Percentiles rank a stretch among this genome's conserved stretches.
These are phyloP conservation scores for Aspergillus eucalypticola DNA, from an alignment of 2,329 filamentous ascomycete genomes.

Conservation along the genomic window DNA sequence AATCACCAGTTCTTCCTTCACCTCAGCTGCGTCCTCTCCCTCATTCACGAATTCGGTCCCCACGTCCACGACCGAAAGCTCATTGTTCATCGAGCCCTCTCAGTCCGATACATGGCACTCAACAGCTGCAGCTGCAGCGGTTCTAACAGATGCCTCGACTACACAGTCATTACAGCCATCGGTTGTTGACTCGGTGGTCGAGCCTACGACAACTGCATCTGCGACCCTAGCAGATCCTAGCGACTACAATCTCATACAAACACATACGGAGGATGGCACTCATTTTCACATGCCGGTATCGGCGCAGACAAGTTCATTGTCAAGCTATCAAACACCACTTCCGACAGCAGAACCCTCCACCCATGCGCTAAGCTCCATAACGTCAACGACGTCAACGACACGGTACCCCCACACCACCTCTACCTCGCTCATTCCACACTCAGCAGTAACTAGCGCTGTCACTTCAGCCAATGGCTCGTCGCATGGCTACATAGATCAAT, in stretches of 20 bases:
- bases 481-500: not conserved
- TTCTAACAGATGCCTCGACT: not conserved
- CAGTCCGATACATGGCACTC: not conserved
- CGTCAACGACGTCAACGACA: not conserved
- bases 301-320: not conserved
- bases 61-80: not conserved
- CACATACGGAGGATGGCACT: not conserved
- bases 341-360: not conserved
- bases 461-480: slow-evolving; percentile 6
- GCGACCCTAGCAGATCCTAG: not conserved
- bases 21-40: slow-evolving; percentile 5
- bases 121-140: not conserved
- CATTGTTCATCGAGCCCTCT: not conserved
- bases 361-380: not conserved
- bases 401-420: not conserved
- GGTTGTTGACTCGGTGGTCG: not conserved
- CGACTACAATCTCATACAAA: not conserved
- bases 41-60: not conserved
- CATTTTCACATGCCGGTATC: not conserved
- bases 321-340: not conserved
- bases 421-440: not conserved
- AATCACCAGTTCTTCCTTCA: slow-evolving; percentile 6
- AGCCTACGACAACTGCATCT: not conserved
- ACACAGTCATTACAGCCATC: not conserved
- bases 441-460: slow-evolving; percentile 3